Conservation (phyloP, 2,329 filamentous ascomycete genomes). For the Fusarium piperis region DNA sequence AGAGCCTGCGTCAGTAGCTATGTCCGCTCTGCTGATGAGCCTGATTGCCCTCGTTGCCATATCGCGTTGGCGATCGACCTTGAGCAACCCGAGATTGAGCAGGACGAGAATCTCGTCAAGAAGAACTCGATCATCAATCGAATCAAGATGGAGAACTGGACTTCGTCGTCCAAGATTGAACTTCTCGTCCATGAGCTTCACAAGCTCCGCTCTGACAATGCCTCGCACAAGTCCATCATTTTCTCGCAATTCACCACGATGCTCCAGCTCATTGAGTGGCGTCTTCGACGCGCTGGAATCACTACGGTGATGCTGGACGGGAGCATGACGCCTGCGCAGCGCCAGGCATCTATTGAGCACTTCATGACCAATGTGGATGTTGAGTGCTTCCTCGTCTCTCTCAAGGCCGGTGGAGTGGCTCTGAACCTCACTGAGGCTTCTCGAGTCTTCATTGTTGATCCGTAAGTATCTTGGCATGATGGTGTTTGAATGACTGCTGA, state of each 20-base stretch:
- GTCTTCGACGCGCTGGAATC: conserved; percentile 93
- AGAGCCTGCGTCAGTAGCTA: conserved; percentile 59
- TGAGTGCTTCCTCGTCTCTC: conserved; percentile 93
- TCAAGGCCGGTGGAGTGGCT: conserved; percentile 96
- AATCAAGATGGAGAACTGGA: conserved; percentile 99
- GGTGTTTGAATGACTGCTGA: conserved; percentile 34
- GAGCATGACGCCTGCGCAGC: conserved; percentile 93
- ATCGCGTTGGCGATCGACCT: conserved; percentile 90
- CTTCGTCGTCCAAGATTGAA: conserved; percentile 97
- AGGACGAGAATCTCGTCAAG: conserved; percentile 86
- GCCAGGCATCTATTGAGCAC: conserved; percentile 92
- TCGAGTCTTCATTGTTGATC: conserved; percentile 94
- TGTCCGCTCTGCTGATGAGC: conserved; percentile 78
- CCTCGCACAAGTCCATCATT: conserved; percentile 95
- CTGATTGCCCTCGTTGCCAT: conserved; percentile 90
- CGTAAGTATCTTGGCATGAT: conserved; percentile 65
- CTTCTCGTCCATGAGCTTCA: conserved; percentile 94
- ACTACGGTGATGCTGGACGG: conserved; percentile 98
- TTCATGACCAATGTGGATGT: conserved; percentile 97
- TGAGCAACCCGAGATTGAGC: conserved; percentile 94
- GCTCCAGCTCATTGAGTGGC: conserved; percentile 97
- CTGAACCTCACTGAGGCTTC: conserved; percentile 96
- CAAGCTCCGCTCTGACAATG: conserved; percentile 89
- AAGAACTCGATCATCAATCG: conserved; percentile 98
- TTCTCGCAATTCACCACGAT: conserved; percentile 98